A percentile compares a stretch with the other conserved stretches of the same genome.
Conservation (phyloP, 345 rosid species). For the Populus tremula region DNA sequence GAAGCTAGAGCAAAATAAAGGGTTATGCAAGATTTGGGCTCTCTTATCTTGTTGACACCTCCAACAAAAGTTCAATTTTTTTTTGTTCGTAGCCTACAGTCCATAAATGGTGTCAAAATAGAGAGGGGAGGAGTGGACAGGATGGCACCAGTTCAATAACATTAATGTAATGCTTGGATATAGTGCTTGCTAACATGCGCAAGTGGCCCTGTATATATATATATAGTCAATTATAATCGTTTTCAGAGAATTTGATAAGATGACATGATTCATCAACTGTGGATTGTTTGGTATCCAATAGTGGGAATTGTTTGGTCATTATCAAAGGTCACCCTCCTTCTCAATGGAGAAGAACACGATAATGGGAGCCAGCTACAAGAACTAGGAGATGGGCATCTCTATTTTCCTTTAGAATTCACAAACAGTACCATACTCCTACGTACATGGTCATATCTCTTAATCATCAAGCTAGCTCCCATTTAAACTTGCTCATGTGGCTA, state of each 20-base stretch:
- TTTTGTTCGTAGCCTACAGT: neutral
- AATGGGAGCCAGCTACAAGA: neutral
- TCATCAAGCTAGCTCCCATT: neutral
- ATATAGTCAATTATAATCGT: neutral
- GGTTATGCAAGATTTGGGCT: no score
- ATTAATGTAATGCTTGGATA: neutral
- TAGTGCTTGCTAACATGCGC: neutral
- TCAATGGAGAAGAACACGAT: neutral
- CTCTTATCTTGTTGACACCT: no score
- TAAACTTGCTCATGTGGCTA: neutral
- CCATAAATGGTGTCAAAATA: neutral
- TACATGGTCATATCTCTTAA: neutral
- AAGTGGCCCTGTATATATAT: neutral
- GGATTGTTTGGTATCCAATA: conserved; percentile 10
- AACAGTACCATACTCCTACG: no score
- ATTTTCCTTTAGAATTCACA: neutral
- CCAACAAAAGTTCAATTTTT: neutral
- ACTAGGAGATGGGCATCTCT: neutral
- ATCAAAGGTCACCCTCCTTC: conserved; percentile 3
- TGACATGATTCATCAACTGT: conserved; percentile 7
- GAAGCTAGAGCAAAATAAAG: no score
- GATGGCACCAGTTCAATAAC: neutral
- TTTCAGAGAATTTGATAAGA: conserved; percentile 13
- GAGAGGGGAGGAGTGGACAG: neutral
- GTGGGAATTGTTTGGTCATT: conserved; percentile 15